phyloP scores from a whole-genome alignment of 768 basidiomycete genomes.

The Pisolithus albus region DNA sequence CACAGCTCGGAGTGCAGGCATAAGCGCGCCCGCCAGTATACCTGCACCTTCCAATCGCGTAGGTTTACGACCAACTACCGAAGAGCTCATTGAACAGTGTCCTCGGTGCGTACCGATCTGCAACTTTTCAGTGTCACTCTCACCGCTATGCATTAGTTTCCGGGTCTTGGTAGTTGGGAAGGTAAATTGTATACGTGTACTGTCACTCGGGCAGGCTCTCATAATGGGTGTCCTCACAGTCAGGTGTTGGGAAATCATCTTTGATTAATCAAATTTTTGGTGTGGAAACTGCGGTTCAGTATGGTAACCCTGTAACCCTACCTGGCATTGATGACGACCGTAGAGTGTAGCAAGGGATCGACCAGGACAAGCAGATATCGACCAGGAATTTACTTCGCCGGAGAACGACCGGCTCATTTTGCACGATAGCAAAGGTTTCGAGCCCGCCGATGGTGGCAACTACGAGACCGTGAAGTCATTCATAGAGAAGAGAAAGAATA shows the following conservation, averaged over 20 bases:
- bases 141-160: no score
- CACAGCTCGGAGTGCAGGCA: no score
- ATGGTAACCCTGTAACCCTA: no score
- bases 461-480: conserved; percentile 5
- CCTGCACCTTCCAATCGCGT: no score
- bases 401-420: conserved; percentile 9
- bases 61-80: no score
- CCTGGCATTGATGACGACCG: not conserved
- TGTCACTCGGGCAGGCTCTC: not conserved
- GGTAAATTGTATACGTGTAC: not conserved
- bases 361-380: conserved; percentile 3
- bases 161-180: not conserved
- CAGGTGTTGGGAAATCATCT: conserved; percentile 4
- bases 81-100: no score
- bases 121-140: no score
- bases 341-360: not conserved
- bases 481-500: conserved; percentile 1
- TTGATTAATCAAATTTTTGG: conserved; percentile 1
- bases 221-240: not conserved
- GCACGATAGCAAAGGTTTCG: conserved; percentile 14
- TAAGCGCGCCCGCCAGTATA: no score
- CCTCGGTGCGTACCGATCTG: no score
- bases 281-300: not conserved
- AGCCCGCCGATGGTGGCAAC: conserved; percentile 6
- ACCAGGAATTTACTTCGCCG: conserved; percentile 5